phyloP scores from a whole-genome alignment of 2,329 filamentous ascomycete species.

The Sarocladium oryzae region DNA sequence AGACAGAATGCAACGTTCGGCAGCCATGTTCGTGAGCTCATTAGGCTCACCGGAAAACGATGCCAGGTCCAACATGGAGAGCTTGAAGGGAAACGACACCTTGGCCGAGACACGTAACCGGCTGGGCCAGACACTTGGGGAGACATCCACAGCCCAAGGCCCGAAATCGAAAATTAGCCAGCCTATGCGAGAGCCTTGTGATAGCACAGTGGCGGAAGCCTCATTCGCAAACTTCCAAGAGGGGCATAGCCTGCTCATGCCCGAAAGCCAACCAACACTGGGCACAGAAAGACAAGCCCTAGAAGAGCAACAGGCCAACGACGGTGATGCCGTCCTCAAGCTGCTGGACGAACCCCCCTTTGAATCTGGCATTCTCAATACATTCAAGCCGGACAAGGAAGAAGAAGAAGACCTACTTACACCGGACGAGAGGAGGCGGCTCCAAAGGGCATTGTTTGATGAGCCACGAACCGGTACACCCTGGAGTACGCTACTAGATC shows the following conservation, averaged over 20 bases:
- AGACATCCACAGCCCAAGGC: neutral
- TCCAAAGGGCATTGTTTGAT: conserved; percentile 33
- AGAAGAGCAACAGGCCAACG: neutral
- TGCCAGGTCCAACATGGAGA: neutral
- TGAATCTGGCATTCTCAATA: neutral
- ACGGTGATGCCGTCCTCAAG: conserved; percentile 14
- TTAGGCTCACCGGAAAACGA: neutral
- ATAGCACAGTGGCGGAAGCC: neutral
- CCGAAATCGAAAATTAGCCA: neutral
- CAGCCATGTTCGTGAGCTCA: neutral
- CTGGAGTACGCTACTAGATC: conserved; percentile 45
- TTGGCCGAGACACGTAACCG: neutral
- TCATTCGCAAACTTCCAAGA: neutral
- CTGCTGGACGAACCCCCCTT: conserved; percentile 11
- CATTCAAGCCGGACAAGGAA: conserved; percentile 16
- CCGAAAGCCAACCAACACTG: neutral
- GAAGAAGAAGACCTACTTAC: conserved; percentile 20
- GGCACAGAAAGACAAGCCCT: neutral
- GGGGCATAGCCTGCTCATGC: neutral
- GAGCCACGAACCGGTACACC: conserved; percentile 8
- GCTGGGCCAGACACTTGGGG: neutral
- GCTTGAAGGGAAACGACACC: neutral
- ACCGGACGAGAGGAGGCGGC: conserved; percentile 22
- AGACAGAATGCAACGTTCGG: neutral
- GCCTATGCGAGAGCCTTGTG: neutral